phyloP scores from a whole-genome alignment of 257 asterid species.

The Ilex asprella region DNA sequence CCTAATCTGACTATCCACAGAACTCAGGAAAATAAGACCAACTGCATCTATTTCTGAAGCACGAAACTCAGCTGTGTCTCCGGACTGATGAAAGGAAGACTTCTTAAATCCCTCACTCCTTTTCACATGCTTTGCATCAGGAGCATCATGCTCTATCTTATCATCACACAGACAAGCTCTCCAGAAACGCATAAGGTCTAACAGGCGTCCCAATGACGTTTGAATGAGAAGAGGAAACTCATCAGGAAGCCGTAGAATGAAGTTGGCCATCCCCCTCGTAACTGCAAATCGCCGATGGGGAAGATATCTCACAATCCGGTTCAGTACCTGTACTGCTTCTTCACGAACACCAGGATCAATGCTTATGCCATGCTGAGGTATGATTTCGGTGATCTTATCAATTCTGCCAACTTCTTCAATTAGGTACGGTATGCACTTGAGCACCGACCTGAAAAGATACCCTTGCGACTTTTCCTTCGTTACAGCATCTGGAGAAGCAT shows the following conservation, averaged over 20 bases:
- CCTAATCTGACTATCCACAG: constrained; percentile 97
- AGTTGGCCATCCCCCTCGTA: constrained; percentile 96
- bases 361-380: constrained; percentile 98
- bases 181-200: constrained; percentile 98
- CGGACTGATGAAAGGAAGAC: constrained; percentile 71
- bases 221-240: constrained; percentile 98
- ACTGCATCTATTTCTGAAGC: constrained; percentile 98
- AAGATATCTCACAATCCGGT: constrained; percentile 80
- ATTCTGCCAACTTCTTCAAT: constrained; percentile 98
- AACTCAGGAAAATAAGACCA: constrained; percentile 96
- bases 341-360: constrained; percentile 99
- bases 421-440: constrained; percentile 97
- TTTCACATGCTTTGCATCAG: constrained; percentile 65
- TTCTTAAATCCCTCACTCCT: constrained; percentile 88
- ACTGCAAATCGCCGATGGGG: constrained; percentile 99
- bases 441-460: constrained; percentile 90
- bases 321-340: constrained; percentile 95
- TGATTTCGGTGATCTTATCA: constrained; percentile 93
- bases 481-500: constrained; percentile 67
- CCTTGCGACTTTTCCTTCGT: constrained; percentile 98
- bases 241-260: constrained; percentile 86
- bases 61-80: constrained; percentile 78
- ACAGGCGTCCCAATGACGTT: constrained; percentile 93
- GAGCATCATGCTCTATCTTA: constrained; percentile 48
- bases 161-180: constrained; percentile 83